phyloP scores from a whole-genome alignment of 257 asterid genomes.

The Ehretia macrophylla region DNA sequence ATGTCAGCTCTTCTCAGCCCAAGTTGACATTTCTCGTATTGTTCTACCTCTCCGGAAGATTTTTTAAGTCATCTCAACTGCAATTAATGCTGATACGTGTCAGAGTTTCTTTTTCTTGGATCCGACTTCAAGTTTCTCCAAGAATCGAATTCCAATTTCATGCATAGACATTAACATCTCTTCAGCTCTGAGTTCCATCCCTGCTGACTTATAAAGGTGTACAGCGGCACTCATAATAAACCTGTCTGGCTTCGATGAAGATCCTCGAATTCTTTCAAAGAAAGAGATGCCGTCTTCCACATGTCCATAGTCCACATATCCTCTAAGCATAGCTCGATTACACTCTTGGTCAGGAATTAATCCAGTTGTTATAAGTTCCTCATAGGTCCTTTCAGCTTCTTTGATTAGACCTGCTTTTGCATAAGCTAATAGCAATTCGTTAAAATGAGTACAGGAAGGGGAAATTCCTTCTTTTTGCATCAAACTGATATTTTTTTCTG shows the following conservation, averaged over 20 bases:
- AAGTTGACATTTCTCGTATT: no score
- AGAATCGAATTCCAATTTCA: slow-evolving; percentile 35
- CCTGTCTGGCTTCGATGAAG: slow-evolving; percentile 43
- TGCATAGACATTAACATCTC: slow-evolving; percentile 42
- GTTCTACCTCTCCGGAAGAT: background rate
- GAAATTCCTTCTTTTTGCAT: slow-evolving; percentile 73
- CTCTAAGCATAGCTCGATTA: slow-evolving; percentile 58
- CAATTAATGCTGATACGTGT: background rate
- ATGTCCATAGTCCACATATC: slow-evolving; percentile 58
- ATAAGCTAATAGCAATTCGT: slow-evolving; percentile 46
- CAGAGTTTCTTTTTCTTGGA: slow-evolving; percentile 23
- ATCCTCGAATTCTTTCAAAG: slow-evolving; percentile 49
- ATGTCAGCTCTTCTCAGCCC: no score
- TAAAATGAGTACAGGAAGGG: slow-evolving; percentile 57
- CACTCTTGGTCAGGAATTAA: slow-evolving; percentile 50
- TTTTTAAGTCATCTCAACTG: background rate
- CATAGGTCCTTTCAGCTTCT: slow-evolving; percentile 59
- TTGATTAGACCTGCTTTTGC: slow-evolving; percentile 47
- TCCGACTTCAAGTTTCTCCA: slow-evolving; percentile 59
- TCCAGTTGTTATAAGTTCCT: slow-evolving; percentile 29
- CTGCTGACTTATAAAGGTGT: slow-evolving; percentile 55
- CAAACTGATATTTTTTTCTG: slow-evolving; percentile 41
- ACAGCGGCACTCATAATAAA: slow-evolving; percentile 69
- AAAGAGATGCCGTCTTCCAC: slow-evolving; percentile 63
- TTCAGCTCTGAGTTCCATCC: slow-evolving; percentile 38